A percentile compares a stretch with the other conserved stretches of the same genome.
Conservation (phyloP, 2,329 filamentous ascomycete species). For the Neofusicoccum sp. region DNA sequence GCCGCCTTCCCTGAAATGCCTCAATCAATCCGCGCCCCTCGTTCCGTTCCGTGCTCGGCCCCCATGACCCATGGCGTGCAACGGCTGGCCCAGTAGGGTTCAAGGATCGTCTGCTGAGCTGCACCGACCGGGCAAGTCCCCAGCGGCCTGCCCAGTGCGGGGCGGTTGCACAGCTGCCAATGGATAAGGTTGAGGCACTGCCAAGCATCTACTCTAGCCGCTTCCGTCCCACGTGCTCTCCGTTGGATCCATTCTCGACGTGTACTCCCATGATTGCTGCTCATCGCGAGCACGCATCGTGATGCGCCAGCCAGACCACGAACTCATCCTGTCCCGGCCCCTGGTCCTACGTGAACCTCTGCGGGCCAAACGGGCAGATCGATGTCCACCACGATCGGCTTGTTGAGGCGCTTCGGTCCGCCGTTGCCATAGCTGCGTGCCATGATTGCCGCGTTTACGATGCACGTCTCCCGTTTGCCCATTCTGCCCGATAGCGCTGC, state of each 20-base stretch:
- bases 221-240: background rate
- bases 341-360: background rate
- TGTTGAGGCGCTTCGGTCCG: constrained; percentile 65
- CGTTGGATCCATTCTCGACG: constrained; percentile 6
- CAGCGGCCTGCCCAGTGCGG: background rate
- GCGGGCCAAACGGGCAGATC: constrained; percentile 55
- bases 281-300: background rate
- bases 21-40: constrained; percentile 5
- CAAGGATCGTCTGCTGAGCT: constrained; percentile 10
- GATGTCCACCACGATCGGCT: constrained; percentile 80
- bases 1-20: constrained; percentile 4
- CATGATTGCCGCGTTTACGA: constrained; percentile 78
- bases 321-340: background rate
- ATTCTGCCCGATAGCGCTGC: constrained; percentile 24
- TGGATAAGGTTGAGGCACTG: constrained; percentile 1
- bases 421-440: constrained; percentile 55
- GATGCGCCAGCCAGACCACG: constrained; percentile 4
- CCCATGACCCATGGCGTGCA: no score
- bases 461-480: constrained; percentile 65
- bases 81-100: background rate
- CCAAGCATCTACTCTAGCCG: background rate
- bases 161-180: background rate
- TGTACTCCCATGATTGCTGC: constrained; percentile 17
- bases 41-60: constrained; percentile 7
- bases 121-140: background rate